Conservation (phyloP, 176 grass and related monocot species). For the Metroxylon sagu region DNA sequence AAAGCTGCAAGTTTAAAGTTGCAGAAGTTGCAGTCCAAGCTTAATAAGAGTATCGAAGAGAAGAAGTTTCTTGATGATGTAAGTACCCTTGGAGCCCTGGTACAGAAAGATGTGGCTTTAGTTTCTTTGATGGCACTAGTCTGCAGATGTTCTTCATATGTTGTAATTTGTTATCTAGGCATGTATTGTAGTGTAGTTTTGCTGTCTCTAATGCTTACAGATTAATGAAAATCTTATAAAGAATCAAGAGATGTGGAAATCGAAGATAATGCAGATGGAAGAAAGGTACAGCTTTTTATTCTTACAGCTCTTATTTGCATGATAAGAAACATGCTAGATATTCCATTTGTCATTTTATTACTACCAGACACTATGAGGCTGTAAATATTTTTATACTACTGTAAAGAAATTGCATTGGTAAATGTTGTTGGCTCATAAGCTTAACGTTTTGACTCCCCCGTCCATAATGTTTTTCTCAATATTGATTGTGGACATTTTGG, state of each 20-base stretch:
- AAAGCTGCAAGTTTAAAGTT: slow-evolving; percentile 44
- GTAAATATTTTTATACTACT: too few species aligned
- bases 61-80: slow-evolving; percentile 80
- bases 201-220: slow-evolving; percentile 20
- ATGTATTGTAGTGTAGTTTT: slow-evolving; percentile 6
- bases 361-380: too few species aligned
- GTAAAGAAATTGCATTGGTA: too few species aligned
- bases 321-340: background rate
- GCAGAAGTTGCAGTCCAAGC: slow-evolving; percentile 58
- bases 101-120: slow-evolving; percentile 4
- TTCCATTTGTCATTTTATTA: too few species aligned
- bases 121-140: background rate
- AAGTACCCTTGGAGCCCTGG: slow-evolving; percentile 15
- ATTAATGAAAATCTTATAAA: slow-evolving; percentile 73
- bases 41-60: slow-evolving; percentile 57
- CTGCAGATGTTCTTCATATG: background rate
- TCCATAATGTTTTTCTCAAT: too few species aligned
- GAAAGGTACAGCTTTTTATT: slow-evolving; percentile 42
- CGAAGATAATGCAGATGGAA: slow-evolving; percentile 46
- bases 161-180: slow-evolving; percentile 7
- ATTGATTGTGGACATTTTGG: too few species aligned
- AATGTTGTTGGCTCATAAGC: too few species aligned
- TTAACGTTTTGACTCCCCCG: too few species aligned
- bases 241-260: slow-evolving; percentile 66
- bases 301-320: slow-evolving; percentile 7